Percentiles rank a stretch among this genome's conserved stretches.
These are phyloP conservation scores for Nyssa sinensis DNA, from an alignment of 148 eudicot species.

Conservation along the genomic window DNA sequence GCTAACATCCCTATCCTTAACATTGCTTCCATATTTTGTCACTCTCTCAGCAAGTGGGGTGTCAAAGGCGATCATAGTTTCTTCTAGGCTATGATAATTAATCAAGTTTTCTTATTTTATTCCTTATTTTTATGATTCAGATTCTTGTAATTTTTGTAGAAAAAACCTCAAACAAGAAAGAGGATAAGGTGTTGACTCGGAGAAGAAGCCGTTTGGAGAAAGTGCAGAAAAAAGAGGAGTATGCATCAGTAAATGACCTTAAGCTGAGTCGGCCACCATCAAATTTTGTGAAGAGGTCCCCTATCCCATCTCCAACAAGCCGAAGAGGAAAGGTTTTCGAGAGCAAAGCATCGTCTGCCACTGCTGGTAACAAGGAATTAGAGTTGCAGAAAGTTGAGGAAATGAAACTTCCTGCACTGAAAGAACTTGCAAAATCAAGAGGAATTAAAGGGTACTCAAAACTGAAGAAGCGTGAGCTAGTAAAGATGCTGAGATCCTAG, in stretches of 20 bases:
- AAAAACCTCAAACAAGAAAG: too few relatives aligned
- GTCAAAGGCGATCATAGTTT: neutral
- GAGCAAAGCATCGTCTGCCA: slow-evolving; percentile 10
- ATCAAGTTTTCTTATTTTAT: neutral
- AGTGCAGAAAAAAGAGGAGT: slow-evolving; percentile 20
- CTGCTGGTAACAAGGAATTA: neutral
- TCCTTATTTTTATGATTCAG: neutral
- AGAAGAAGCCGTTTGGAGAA: slow-evolving; percentile 17
- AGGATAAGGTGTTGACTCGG: neutral
- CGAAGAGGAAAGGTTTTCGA: slow-evolving; percentile 17
- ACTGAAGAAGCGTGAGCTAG: slow-evolving; percentile 55
- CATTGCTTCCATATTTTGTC: neutral
- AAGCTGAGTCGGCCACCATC: slow-evolving; percentile 46
- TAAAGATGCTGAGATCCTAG: slow-evolving; percentile 36
- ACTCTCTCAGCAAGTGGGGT: neutral
- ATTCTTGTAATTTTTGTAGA: neutral
- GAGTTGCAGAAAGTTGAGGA: slow-evolving; percentile 24
- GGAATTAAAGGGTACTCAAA: slow-evolving; percentile 68
- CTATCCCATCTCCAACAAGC: slow-evolving; percentile 37
- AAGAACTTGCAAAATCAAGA: slow-evolving; percentile 53
- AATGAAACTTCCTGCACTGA: slow-evolving; percentile 58
- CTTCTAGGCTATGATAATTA: neutral
- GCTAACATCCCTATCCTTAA: neutral
- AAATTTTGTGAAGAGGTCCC: slow-evolving; percentile 56
- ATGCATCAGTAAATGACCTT: slow-evolving; percentile 12